These are phyloP conservation scores for Phytophthora syringae DNA, from an alignment of 352 stramenopile species.

Conservation along the genomic window DNA sequence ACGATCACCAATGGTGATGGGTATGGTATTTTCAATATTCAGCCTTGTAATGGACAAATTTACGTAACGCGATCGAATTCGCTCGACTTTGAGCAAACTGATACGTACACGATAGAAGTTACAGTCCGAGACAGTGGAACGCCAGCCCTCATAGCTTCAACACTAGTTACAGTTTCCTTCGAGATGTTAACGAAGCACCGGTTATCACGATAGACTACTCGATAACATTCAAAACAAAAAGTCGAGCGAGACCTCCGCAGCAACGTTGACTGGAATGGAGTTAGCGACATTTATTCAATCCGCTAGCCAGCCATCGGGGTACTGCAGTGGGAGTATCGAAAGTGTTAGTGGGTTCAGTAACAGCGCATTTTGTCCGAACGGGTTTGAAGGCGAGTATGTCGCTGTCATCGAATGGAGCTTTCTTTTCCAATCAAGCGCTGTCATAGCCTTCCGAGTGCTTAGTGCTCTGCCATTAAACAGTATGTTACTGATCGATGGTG, in stretches of 20 bases:
- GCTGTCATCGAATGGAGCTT: slow-evolving; percentile 23
- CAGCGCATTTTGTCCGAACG: slow-evolving; percentile 3
- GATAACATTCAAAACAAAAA: slow-evolving; percentile 19
- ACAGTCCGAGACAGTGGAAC: slow-evolving; percentile 50
- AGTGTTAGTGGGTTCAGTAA: slow-evolving; percentile 11
- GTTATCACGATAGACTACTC: slow-evolving; percentile 38
- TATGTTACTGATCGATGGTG: slow-evolving; percentile 21
- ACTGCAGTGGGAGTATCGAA: slow-evolving; percentile 15
- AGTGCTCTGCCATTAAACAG: slow-evolving; percentile 4
- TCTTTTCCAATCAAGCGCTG: slow-evolving; percentile 9
- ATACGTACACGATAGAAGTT: slow-evolving; percentile 30
- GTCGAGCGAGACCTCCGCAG: neutral
- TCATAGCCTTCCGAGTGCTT: slow-evolving; percentile 20
- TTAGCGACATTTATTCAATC: slow-evolving; percentile 19
- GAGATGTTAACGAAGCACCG: slow-evolving; percentile 55
- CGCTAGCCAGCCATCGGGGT: slow-evolving; percentile 7
- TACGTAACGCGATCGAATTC: slow-evolving; percentile 43
- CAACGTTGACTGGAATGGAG: slow-evolving; percentile 11
- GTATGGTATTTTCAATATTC: slow-evolving; percentile 49
- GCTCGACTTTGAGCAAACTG: slow-evolving; percentile 49
- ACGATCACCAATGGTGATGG: slow-evolving; percentile 34
- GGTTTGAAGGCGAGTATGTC: slow-evolving; percentile 8
- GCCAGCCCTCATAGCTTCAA: slow-evolving; percentile 34
- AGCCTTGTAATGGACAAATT: slow-evolving; percentile 58
- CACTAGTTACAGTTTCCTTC: slow-evolving; percentile 36